Percentiles rank a stretch among this genome's conserved stretches.
Conservation (phyloP, 352 stramenopile genomes). For the Bremia lactucae region DNA sequence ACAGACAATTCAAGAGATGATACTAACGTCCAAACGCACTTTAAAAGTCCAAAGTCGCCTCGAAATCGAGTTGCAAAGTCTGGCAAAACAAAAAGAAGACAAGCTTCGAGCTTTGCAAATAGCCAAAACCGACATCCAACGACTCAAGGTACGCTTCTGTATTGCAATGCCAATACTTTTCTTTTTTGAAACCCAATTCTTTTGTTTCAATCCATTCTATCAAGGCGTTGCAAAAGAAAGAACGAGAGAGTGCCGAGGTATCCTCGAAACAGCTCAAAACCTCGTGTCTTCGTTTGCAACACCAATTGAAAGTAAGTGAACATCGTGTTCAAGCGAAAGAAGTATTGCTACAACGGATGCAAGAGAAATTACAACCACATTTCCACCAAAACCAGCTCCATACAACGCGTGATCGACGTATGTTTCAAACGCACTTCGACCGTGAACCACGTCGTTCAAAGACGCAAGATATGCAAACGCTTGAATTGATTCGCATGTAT, state of each 20-base stretch:
- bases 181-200: conserved; percentile 1
- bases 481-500: conserved; percentile 64
- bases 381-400: conserved; percentile 60
- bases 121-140: conserved; percentile 40
- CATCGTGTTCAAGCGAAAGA: conserved; percentile 84
- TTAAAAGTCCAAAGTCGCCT: conserved; percentile 38
- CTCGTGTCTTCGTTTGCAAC: conserved; percentile 53
- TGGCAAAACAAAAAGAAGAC: conserved; percentile 45
- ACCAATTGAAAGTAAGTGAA: conserved; percentile 81
- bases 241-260: conserved; percentile 34
- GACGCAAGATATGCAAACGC: conserved; percentile 42
- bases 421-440: conserved; percentile 59
- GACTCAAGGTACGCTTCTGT: conserved; percentile 42
- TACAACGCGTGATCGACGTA: conserved; percentile 40
- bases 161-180: background rate
- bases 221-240: conserved; percentile 36
- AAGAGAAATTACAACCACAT: conserved; percentile 72
- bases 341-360: conserved; percentile 63
- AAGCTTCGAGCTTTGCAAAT: conserved; percentile 30
- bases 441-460: conserved; percentile 48
- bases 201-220: conserved; percentile 4
- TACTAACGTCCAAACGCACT: conserved; percentile 53
- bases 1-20: conserved; percentile 69
- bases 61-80: conserved; percentile 31
- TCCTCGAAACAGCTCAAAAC: conserved; percentile 52